These are phyloP conservation scores for Exophiala aquamarina DNA, from an alignment of 2,329 filamentous ascomycete genomes.

Conservation along the genomic window DNA sequence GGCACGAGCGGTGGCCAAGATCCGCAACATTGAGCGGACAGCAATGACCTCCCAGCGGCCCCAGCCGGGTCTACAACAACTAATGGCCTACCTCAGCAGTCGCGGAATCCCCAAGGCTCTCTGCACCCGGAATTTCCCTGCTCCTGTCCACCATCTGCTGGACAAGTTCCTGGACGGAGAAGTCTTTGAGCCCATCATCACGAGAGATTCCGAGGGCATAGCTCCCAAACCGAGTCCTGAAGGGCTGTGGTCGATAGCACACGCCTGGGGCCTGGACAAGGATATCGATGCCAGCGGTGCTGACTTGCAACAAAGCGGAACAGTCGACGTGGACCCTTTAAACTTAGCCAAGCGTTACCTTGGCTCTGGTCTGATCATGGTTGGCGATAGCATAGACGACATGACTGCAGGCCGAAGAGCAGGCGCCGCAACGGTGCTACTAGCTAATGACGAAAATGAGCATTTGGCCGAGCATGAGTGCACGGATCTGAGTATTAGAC, in stretches of 20 bases:
- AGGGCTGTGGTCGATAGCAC: conserved; percentile 26
- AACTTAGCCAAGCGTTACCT: conserved; percentile 51
- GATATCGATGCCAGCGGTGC: conserved; percentile 3
- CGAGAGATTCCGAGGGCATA: conserved; percentile 27
- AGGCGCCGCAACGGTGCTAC: conserved; percentile 84
- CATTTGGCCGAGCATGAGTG: conserved; percentile 69
- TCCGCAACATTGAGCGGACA: conserved; percentile 74
- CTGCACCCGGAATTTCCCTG: conserved; percentile 91
- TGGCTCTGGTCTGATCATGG: conserved; percentile 31
- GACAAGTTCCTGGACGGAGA: conserved; percentile 22
- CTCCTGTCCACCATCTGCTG: conserved; percentile 43
- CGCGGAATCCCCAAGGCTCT: conserved; percentile 70
- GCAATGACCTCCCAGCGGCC: conserved; percentile 80
- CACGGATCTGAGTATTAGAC: conserved; percentile 71
- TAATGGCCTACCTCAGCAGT: conserved; percentile 79
- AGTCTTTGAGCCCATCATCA: conserved; percentile 26
- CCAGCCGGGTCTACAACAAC: conserved; percentile 71
- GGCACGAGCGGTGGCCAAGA: conserved; percentile 63
- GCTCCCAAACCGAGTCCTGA: conserved; percentile 27
- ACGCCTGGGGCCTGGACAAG: conserved; percentile 23
- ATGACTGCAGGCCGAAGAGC: conserved; percentile 83
- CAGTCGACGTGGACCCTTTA: conserved; percentile 9
- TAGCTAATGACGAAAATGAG: conserved; percentile 78
- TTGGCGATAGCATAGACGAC: conserved; percentile 83
- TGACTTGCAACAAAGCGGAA: background rate